Percentiles rank a stretch among this genome's conserved stretches.
These are phyloP conservation scores for Emergomyces orientalis DNA, from an alignment of 2,329 filamentous ascomycete species.

Conservation along the genomic window DNA sequence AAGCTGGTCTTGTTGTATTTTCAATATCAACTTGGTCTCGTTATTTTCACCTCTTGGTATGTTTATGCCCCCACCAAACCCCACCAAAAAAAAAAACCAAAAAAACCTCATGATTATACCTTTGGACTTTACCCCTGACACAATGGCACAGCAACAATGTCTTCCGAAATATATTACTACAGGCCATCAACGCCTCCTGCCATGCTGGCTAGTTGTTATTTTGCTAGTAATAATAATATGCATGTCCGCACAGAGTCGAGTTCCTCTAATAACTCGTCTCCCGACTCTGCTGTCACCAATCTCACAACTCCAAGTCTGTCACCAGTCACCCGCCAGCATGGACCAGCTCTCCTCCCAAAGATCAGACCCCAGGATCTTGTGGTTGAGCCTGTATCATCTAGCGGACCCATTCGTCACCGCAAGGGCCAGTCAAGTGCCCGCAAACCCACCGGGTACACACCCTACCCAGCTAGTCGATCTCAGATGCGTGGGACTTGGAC, in stretches of 20 bases:
- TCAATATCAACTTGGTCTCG: background rate
- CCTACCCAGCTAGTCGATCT: conserved; percentile 39
- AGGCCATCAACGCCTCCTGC: conserved; percentile 39
- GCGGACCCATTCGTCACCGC: conserved; percentile 48
- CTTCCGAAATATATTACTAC: conserved; percentile 35
- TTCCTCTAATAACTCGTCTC: conserved; percentile 57
- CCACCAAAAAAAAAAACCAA: background rate
- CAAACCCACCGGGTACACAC: conserved; percentile 42
- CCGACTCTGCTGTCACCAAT: conserved; percentile 59
- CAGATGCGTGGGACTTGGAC: conserved; percentile 38
- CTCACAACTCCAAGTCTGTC: conserved; percentile 62
- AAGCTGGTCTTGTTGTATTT: conserved; percentile 7
- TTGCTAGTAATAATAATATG: conserved; percentile 19
- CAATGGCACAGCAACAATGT: conserved; percentile 27
- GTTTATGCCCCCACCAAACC: background rate
- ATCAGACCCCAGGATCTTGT: conserved; percentile 77
- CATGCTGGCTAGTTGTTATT: conserved; percentile 25
- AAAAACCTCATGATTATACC: background rate
- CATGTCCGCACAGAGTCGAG: conserved; percentile 58
- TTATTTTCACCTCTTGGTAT: conserved; percentile 2
- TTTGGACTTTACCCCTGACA: background rate
- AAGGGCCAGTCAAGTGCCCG: conserved; percentile 46
- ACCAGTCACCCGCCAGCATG: conserved; percentile 66
- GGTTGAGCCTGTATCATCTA: conserved; percentile 49
- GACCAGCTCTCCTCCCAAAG: conserved; percentile 69